Conservation (phyloP, 2,329 filamentous ascomycete genomes). For the Capronia americana region DNA sequence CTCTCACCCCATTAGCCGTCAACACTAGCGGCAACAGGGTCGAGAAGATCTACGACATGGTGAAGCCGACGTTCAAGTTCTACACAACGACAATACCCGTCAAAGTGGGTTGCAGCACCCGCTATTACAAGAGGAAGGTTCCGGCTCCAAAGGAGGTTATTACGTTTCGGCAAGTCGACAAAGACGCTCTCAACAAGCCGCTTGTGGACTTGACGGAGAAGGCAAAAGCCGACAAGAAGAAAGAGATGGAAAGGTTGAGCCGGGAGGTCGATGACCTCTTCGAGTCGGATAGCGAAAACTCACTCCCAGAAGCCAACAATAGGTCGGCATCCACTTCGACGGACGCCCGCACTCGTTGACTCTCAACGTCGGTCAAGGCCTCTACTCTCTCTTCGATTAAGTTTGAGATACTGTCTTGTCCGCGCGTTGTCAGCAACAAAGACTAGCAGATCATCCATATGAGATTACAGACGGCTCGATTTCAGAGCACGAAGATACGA, state of each 20-base stretch:
- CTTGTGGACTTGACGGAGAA: constrained; percentile 17
- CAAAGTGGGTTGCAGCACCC: neutral
- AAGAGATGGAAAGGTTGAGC: constrained; percentile 16
- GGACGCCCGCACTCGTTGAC: neutral
- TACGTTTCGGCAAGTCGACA: neutral
- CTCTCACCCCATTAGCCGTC: neutral
- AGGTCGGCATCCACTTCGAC: constrained; percentile 2
- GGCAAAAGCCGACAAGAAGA: constrained; percentile 12
- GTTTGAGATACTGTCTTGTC: constrained; percentile 1
- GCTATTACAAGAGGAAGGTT: constrained; percentile 1
- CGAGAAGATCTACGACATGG: constrained; percentile 12
- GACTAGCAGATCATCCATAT: neutral
- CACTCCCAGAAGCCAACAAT: neutral
- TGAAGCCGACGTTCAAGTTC: constrained; percentile 2
- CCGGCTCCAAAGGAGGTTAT: constrained; percentile 9
- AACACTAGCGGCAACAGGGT: constrained; percentile 7
- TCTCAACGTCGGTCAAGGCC: constrained; percentile 1
- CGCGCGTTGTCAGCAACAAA: neutral
- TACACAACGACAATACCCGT: neutral
- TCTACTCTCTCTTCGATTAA: constrained; percentile 3
- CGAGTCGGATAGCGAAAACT: neutral
- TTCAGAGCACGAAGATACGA: neutral
- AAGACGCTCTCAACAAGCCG: neutral
- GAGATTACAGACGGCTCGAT: neutral
- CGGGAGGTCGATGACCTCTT: constrained; percentile 12